phyloP scores from a whole-genome alignment of 148 eudicot genomes.

The Amaranthus hypochondriacus region DNA sequence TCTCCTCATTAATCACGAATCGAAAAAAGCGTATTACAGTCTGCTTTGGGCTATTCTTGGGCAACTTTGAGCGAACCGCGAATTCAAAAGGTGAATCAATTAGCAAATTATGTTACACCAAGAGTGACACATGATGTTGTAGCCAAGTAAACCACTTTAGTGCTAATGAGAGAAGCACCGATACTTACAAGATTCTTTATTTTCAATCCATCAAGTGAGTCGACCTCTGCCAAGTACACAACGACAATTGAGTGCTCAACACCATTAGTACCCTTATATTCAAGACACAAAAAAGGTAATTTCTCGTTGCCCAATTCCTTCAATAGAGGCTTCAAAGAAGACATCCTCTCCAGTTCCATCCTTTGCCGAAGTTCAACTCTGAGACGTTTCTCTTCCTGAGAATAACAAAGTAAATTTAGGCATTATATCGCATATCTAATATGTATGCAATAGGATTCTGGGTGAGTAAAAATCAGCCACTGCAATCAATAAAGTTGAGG shows the following conservation, averaged over 20 bases:
- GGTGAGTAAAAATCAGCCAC: not conserved
- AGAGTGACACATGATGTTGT: not conserved
- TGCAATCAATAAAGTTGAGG: not conserved
- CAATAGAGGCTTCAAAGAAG: slow-evolving; percentile 60
- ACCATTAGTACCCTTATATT: slow-evolving; percentile 62
- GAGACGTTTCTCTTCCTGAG: slow-evolving; percentile 64
- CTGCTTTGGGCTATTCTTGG: too few species aligned
- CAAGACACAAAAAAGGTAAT: slow-evolving; percentile 75
- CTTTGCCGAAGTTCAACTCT: slow-evolving; percentile 56
- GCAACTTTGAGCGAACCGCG: too few species aligned
- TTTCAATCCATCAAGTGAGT: slow-evolving; percentile 50
- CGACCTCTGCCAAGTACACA: slow-evolving; percentile 76
- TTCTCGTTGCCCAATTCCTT: slow-evolving; percentile 53
- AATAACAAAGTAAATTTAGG: slow-evolving; percentile 14
- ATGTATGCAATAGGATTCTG: not conserved
- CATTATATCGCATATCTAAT: not conserved
- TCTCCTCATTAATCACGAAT: too few species aligned
- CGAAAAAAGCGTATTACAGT: too few species aligned
- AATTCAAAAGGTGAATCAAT: too few species aligned
- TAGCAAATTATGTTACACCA: too few species aligned
- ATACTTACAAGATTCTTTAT: slow-evolving; percentile 60
- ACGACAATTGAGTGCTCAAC: slow-evolving; percentile 67
- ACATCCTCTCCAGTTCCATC: slow-evolving; percentile 80
- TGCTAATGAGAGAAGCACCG: slow-evolving; percentile 11
- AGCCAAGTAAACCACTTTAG: slow-evolving; percentile 10